These are phyloP conservation scores for Candida multigemmis DNA, from an alignment of 805 yeast species.

Conservation along the genomic window DNA sequence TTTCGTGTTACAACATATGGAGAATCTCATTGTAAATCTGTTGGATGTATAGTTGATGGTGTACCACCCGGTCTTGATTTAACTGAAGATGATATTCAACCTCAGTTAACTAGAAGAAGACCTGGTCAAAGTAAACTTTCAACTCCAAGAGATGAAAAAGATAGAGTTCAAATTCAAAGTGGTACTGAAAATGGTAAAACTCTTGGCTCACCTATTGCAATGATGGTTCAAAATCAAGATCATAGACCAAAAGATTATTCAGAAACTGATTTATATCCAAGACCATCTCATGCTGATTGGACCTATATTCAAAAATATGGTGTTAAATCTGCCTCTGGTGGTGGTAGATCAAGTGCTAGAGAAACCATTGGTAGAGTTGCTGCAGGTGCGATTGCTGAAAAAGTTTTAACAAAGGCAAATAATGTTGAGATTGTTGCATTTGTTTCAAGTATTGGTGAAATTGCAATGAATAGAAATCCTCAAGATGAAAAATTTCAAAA, in stretches of 20 bases:
- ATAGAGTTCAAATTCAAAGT: slow-evolving; percentile 83
- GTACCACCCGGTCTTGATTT: slow-evolving; percentile 92
- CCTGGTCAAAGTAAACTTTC: slow-evolving; percentile 92
- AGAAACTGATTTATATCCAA: slow-evolving; percentile 90
- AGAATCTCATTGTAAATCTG: slow-evolving; percentile 95
- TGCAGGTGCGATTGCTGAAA: slow-evolving; percentile 97
- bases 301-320: slow-evolving; percentile 90
- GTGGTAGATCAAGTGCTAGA: slow-evolving; percentile 95
- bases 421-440: slow-evolving; percentile 93
- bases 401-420: slow-evolving; percentile 65
- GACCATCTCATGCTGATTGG: slow-evolving; percentile 97
- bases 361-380: slow-evolving; percentile 99
- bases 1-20: slow-evolving; percentile 88
- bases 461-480: slow-evolving; percentile 69
- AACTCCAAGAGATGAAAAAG: slow-evolving; percentile 96
- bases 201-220: slow-evolving; percentile 91
- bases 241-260: slow-evolving; percentile 95
- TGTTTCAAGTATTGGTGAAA: slow-evolving; percentile 84
- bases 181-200: slow-evolving; percentile 90
- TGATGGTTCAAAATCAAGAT: slow-evolving; percentile 89
- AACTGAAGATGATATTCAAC: slow-evolving; percentile 83
- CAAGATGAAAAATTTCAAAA: slow-evolving; percentile 55
- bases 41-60: slow-evolving; percentile 97
- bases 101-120: slow-evolving; percentile 92
- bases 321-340: slow-evolving; percentile 89